Conservation (phyloP, 805 yeast genomes). For the Metschnikowia anglica region DNA sequence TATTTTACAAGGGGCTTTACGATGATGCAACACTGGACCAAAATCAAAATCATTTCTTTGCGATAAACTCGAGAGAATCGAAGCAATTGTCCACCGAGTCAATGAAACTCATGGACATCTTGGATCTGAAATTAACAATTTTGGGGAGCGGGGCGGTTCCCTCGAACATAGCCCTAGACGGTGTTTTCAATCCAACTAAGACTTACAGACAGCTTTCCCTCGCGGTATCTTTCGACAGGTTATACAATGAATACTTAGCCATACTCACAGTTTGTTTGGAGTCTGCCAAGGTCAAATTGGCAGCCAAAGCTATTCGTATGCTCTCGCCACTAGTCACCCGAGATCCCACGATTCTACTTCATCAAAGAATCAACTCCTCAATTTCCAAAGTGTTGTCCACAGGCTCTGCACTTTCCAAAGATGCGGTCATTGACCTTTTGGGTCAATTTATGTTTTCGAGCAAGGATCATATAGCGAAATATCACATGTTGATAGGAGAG, state of each 20-base stretch:
- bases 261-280: conserved; percentile 42
- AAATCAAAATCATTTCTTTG: neutral
- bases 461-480: conserved; percentile 47
- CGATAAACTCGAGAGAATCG: conserved; percentile 1
- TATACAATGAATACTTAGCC: conserved; percentile 54
- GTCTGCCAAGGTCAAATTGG: conserved; percentile 32
- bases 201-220: conserved; percentile 7
- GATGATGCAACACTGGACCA: neutral
- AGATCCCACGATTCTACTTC: conserved; percentile 51
- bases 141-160: neutral
- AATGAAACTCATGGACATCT: neutral
- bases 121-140: conserved; percentile 9
- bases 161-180: neutral
- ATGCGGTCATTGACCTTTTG: conserved; percentile 70
- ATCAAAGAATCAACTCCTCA: conserved; percentile 51
- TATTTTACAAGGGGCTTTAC: neutral
- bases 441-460: conserved; percentile 45
- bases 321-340: conserved; percentile 53
- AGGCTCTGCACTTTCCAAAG: conserved; percentile 68
- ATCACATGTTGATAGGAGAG: conserved; percentile 49
- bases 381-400: conserved; percentile 55
- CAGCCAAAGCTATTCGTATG: conserved; percentile 62
- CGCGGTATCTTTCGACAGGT: conserved; percentile 2
- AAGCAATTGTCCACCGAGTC: conserved; percentile 1
- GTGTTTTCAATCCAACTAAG: neutral